A percentile compares a stretch with the other conserved stretches of the same genome.
Evolutionary conservation across 768 basidiomycete genomes (phyloP).

Genomic region (Pholiota conissans): DNA sequence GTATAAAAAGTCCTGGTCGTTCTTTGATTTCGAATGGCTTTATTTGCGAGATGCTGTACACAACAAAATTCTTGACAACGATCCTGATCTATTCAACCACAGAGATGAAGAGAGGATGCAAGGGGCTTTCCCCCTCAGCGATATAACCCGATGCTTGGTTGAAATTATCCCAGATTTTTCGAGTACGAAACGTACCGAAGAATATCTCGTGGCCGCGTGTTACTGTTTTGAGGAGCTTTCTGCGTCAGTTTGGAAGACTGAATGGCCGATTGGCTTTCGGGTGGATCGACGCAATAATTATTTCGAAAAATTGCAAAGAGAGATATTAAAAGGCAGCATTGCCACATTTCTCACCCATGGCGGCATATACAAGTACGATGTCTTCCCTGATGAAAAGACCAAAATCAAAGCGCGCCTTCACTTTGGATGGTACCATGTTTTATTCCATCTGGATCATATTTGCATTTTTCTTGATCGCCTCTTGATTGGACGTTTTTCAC

Average conservation of each 20-base stretch:
- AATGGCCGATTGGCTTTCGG: neutral
- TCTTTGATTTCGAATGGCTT: too few species aligned
- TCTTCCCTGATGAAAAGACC: too few species aligned
- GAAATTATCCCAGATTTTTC: neutral
- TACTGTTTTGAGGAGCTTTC: constrained; percentile 19
- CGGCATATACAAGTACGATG: neutral
- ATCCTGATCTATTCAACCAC: too few species aligned
- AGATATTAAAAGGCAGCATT: neutral
- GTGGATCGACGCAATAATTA: neutral
- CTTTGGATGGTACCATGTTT: neutral
- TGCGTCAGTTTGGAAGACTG: neutral
- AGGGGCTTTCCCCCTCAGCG: constrained; percentile 11
- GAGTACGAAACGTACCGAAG: constrained; percentile 8
- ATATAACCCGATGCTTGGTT: constrained; percentile 9
- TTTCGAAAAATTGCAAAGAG: neutral
- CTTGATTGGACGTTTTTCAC: neutral
- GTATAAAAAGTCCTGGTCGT: too few species aligned
- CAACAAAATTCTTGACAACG: too few species aligned
- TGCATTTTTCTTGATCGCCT: neutral
- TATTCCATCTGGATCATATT: neutral
- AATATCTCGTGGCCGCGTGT: constrained; percentile 9
- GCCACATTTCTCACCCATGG: neutral
- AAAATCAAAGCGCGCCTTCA: neutral
- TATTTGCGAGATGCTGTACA: too few species aligned
- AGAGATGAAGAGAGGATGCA: neutral